Base-by-base conservation (phyloP, 2,329 filamentous ascomycete species). In the Orbilia javanica region DNA sequence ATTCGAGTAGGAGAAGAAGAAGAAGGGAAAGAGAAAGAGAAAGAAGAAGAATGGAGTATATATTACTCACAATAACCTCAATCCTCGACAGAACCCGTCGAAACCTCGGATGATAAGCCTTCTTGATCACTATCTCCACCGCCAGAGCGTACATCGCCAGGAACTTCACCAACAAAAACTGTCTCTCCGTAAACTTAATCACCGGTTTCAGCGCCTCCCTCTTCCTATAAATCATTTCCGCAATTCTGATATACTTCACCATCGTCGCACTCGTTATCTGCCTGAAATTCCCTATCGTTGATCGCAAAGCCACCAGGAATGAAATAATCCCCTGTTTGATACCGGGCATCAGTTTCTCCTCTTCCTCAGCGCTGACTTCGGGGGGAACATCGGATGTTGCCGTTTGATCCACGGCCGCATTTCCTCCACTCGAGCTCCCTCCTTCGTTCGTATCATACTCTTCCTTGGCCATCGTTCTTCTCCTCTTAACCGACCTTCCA, bases 111-210 rank as follows among this genome's bases (percentile, higher is more conserved):
- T 29, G 5, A 4, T 11, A 25, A 36, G 57, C 52, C 39, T 46
- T 22, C 50, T 20, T 34, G 36, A 29, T 46, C 2, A 77, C 57
- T 13, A 66, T 10, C 15, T 70, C 44, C 1, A 66, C 29, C 8
- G 52, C 39, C 5, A 60, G 48, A 3, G 48, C n/a, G 22, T 77
- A 77, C 25, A 3, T 11, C n/a, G 25, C 65, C 8, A 66, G n/a
- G 20, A 53, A 27, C 3, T 18, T 39, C 10, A 46, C 48, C 25
- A 39, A 31, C 10, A 52, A 50, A 11, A 77, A 31, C 20, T 70
- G 57, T 15, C 29, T 15, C 8, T 66, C 48, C n/a, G 72, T 70
- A 18, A 70, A 65, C 46, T 29, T 4, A 13, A 69, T 29, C 25
- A 63, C 8, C 2, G 48, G 39, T 10, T 34, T n/a, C 18, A 76